phyloP scores from a whole-genome alignment of 176 grass and related monocot species.

The Juncus inflexus region DNA sequence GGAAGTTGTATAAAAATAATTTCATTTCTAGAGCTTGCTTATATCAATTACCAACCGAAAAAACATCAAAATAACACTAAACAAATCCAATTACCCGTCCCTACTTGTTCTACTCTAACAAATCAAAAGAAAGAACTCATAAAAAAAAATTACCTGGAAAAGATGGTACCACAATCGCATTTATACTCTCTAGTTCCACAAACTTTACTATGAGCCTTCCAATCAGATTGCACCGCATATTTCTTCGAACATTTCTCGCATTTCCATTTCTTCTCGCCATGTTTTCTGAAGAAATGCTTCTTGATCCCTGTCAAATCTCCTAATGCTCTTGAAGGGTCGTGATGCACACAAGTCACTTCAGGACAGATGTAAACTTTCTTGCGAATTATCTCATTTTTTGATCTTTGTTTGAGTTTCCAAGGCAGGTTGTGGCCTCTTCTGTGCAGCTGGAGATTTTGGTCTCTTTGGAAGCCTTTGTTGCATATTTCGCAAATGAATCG shows the following conservation, averaged over 20 bases:
- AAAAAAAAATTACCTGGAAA: constrained; percentile 56
- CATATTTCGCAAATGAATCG: constrained; percentile 95
- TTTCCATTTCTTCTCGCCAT: constrained; percentile 99
- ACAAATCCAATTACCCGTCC: constrained; percentile 7
- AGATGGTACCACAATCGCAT: constrained; percentile 92
- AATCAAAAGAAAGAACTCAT: not conserved
- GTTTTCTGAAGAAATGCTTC: constrained; percentile 99
- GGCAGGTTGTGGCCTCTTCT: constrained; percentile 96
- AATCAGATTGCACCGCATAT: constrained; percentile 97
- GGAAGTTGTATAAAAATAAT: too few relatives aligned
- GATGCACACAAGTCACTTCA: constrained; percentile 73
- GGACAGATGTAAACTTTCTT: constrained; percentile 92
- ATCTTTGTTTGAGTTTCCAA: constrained; percentile 92
- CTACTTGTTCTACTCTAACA: not conserved
- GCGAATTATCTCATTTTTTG: constrained; percentile 37
- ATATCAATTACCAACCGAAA: too few relatives aligned
- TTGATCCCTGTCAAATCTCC: constrained; percentile 95
- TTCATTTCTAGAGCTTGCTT: too few relatives aligned
- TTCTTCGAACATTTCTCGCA: constrained; percentile 97
- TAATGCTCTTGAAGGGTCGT: constrained; percentile 73
- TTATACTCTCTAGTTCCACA: constrained; percentile 93
- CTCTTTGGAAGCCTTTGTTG: constrained; percentile 92
- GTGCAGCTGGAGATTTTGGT: constrained; percentile 99
- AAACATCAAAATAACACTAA: not conserved
- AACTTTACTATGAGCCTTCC: constrained; percentile 99